Conservation (phyloP, 2,329 filamentous ascomycete species). For the Xylaria multiplex region DNA sequence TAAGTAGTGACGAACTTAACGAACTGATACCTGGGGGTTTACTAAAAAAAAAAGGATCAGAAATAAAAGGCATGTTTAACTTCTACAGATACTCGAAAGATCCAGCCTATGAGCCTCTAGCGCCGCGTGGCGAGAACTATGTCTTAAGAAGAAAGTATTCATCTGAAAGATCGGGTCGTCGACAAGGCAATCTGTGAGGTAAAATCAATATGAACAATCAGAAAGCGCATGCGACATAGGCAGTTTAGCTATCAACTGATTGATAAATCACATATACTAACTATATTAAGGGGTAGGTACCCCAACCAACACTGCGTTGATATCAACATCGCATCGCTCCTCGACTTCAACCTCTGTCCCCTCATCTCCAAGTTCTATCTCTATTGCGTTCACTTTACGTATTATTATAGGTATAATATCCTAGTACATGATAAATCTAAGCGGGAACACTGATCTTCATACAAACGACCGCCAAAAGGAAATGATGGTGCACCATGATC, state of each 20-base stretch:
- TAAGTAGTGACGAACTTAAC: background rate
- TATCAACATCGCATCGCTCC: no score
- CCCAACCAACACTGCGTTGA: no score
- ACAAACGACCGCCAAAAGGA: constrained; percentile 14
- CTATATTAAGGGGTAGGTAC: no score
- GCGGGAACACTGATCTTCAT: background rate
- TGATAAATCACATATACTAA: no score
- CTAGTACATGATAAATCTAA: constrained; percentile 11
- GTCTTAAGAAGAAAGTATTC: background rate
- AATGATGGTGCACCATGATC: constrained; percentile 15
- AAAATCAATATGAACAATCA: no score
- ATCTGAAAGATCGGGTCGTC: background rate
- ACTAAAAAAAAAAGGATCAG: background rate
- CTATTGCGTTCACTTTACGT: constrained; percentile 1
- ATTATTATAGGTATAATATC: constrained; percentile 10
- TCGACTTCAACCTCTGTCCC: background rate
- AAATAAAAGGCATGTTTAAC: background rate
- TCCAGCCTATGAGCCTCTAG: background rate
- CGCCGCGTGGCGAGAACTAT: background rate
- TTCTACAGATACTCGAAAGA: background rate
- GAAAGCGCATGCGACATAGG: no score
- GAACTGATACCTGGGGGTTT: no score
- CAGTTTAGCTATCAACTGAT: no score
- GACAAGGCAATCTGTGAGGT: no score
- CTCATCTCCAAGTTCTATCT: background rate